Base-by-base conservation (phyloP, 495 filamentous ascomycete species). In the Penicillium cosmopolitanum region DNA sequence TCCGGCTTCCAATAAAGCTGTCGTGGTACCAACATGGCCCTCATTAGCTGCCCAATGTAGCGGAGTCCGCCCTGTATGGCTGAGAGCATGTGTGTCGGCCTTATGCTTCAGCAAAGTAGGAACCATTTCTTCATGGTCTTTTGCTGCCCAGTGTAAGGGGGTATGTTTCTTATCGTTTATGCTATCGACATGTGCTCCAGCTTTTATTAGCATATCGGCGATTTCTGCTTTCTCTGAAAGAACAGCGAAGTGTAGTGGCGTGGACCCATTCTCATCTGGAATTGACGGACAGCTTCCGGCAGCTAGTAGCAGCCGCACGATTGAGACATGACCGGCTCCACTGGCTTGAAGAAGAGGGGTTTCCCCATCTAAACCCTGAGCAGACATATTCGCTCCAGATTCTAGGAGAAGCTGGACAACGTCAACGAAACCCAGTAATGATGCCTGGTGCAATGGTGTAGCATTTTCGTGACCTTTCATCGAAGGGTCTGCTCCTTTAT, bases 191-290 rank as follows among this genome's bases (percentile, higher is more conserved):
- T 34, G 50, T 13, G 33, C 50, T 35, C 50, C 50, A 16, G 50
- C 50, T 4, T 51, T n/a, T 35, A 51, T 34, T 16, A 51, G 50
- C 28, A 51, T 31, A 51, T 31, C 19, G 28, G 28, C 31, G 18
- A 51, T 51, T 35, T 13, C 18, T n/a, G 50, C 28, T 34, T 35
- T 51, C 28, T 51, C 50, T 34, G 33, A 51, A 51, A 51, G 28
- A n/a, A 34, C 50, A 36, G 50, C 50, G 33, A 51, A 18, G 33
- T 51, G 50, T 35, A 51, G 33, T 51, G 50, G 50, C 11, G 50
- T 34, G 50, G 15, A 6, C 50, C 50, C 50, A 34, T 35, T 5
- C 28, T 51, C 31, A 16, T 51, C 50, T 34, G 50, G 28, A 35
- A 35, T 51, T 51, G 50, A 51, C 18, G 50, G 50, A 19, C 28